Conservation (phyloP, 2,329 filamentous ascomycete genomes). For the Aspergillus hiratsukae region DNA sequence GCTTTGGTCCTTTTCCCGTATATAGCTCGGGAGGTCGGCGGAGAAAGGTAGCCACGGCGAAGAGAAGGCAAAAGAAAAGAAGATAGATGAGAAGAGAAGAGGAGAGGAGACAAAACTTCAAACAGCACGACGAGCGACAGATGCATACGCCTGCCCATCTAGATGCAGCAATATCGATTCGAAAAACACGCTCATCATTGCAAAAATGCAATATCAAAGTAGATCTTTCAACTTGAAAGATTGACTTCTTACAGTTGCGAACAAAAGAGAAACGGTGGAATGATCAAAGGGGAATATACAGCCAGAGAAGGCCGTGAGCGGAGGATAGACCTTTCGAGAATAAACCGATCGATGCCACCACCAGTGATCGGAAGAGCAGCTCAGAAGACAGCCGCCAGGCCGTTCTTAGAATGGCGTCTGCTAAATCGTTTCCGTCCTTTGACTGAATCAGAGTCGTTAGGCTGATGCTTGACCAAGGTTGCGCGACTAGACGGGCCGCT, state of each 20-base stretch:
- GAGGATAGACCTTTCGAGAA: background rate
- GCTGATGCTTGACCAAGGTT: conserved; percentile 40
- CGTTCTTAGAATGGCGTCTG: conserved; percentile 89
- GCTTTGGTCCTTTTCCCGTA: background rate
- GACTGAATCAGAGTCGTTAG: conserved; percentile 49
- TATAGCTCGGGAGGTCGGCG: background rate
- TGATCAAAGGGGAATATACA: conserved; percentile 10
- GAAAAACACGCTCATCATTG: conserved; percentile 23
- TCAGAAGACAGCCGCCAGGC: conserved; percentile 83
- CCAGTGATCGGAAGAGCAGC: background rate
- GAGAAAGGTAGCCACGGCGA: conserved; percentile 5
- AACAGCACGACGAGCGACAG: conserved; percentile 20
- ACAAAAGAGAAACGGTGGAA: conserved; percentile 9
- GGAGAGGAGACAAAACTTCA: conserved; percentile 11
- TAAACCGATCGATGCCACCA: background rate
- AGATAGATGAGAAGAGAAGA: conserved; percentile 3
- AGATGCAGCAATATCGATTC: conserved; percentile 25
- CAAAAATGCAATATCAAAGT: conserved; percentile 21
- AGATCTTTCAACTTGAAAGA: conserved; percentile 19
- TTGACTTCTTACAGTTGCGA: conserved; percentile 17
- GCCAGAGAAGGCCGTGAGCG: background rate
- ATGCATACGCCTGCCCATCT: conserved; percentile 26
- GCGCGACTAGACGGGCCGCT: conserved; percentile 41
- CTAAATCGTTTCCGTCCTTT: conserved; percentile 69
- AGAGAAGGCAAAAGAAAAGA: conserved; percentile 7